These are phyloP conservation scores for Selaginella tamariscina DNA, from an alignment of 75 land plant species.

Conservation along the genomic window DNA sequence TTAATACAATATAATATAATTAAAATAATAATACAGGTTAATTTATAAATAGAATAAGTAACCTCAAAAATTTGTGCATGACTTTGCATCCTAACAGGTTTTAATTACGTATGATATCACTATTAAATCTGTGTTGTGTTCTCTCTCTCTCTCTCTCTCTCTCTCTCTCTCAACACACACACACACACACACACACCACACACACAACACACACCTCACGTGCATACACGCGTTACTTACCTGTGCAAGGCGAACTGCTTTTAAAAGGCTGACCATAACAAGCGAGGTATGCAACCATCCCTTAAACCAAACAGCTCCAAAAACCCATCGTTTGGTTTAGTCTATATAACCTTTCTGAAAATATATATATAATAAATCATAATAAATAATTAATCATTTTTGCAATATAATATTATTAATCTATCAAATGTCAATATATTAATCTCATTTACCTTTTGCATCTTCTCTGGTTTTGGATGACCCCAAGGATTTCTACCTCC, in stretches of 20 bases:
- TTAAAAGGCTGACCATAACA: constrained; percentile 68
- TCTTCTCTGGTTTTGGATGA: constrained; percentile 40
- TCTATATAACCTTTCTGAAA: constrained; percentile 75
- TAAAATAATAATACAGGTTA: not conserved
- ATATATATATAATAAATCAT: not conserved
- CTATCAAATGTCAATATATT: not conserved
- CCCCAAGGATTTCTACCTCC: constrained; percentile 98
- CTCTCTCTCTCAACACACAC: not conserved
- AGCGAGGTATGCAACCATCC: constrained; percentile 94
- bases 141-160: not conserved
- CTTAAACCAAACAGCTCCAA: constrained; percentile 84
- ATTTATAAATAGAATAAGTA: not conserved
- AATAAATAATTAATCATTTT: not conserved
- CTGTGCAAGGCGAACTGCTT: constrained; percentile 90
- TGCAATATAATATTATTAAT: not conserved
- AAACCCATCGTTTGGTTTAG: constrained; percentile 79
- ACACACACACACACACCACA: too few species aligned
- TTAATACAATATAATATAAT: not conserved
- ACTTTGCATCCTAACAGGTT: not conserved
- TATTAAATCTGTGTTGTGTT: not conserved
- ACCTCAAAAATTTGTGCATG: not conserved
- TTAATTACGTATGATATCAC: not conserved
- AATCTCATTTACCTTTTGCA: constrained; percentile 58
- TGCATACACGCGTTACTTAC: constrained; percentile 21
- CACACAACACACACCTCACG: too few species aligned